A percentile compares a stretch with the other conserved stretches of the same genome.
phyloP scores from a whole-genome alignment of 2,329 filamentous ascomycete species.

The Magnaporthales sp. region DNA sequence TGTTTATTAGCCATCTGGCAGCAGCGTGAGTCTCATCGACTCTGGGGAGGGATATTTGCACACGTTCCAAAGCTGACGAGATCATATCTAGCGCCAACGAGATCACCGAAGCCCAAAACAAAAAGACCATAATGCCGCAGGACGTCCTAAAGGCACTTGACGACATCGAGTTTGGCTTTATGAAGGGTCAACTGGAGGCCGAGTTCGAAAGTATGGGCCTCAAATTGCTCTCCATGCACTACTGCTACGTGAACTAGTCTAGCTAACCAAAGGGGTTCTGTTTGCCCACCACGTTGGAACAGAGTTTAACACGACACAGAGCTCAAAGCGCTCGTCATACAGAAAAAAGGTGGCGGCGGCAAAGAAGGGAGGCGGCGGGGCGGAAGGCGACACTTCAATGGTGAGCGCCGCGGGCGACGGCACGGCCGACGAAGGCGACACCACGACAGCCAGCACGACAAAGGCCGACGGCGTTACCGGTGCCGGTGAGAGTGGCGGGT shows the following conservation, averaged over 20 bases:
- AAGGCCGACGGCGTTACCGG: slow-evolving; percentile 6
- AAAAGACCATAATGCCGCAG: slow-evolving; percentile 69
- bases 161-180: slow-evolving; percentile 69
- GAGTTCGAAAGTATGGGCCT: slow-evolving; percentile 61
- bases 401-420: slow-evolving; percentile 18
- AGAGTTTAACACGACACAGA: slow-evolving; percentile 68
- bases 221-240: slow-evolving; percentile 2
- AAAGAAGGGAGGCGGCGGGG: slow-evolving; percentile 32
- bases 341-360: slow-evolving; percentile 60
- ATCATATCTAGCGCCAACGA: slow-evolving; percentile 56
- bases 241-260: neutral
- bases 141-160: slow-evolving; percentile 72
- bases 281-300: neutral
- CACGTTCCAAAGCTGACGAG: neutral
- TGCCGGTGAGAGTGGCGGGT: slow-evolving; percentile 10
- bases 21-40: slow-evolving; percentile 48
- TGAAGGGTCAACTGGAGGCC: slow-evolving; percentile 58
- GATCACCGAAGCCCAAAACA: slow-evolving; percentile 53
- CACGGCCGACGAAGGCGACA: slow-evolving; percentile 13
- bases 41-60: neutral
- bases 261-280: neutral
- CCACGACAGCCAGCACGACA: slow-evolving; percentile 11
- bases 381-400: slow-evolving; percentile 19
- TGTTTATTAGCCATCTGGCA: slow-evolving; percentile 76
- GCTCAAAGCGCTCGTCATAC: slow-evolving; percentile 66